A percentile compares a stretch with the other conserved stretches of the same genome.
phyloP scores from a whole-genome alignment of 805 yeast genomes.

The Millerozyma acaciae region DNA sequence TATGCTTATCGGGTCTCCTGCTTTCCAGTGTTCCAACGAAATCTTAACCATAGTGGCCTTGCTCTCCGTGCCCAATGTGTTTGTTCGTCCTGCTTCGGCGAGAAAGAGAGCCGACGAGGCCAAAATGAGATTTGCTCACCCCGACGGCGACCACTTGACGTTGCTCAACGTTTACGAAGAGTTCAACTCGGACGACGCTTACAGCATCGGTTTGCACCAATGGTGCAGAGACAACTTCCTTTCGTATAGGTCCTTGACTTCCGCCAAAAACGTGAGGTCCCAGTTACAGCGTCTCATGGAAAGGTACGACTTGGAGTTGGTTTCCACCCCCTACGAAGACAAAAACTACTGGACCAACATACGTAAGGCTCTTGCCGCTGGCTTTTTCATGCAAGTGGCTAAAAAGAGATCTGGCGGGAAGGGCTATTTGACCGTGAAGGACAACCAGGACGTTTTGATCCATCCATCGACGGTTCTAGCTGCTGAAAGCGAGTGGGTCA shows the following conservation, averaged over 20 bases:
- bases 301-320: constrained; percentile 67
- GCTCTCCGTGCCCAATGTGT: constrained; percentile 90
- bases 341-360: constrained; percentile 69
- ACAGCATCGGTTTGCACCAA: constrained; percentile 57
- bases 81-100: constrained; percentile 87
- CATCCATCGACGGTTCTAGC: constrained; percentile 92
- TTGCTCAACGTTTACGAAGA: constrained; percentile 84
- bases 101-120: constrained; percentile 88
- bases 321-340: constrained; percentile 59
- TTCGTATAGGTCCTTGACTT: constrained; percentile 74
- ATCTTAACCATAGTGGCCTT: constrained; percentile 84
- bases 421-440: constrained; percentile 89
- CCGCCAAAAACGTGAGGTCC: constrained; percentile 82
- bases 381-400: constrained; percentile 98
- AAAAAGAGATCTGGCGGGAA: constrained; percentile 75
- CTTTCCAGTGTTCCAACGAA: constrained; percentile 83
- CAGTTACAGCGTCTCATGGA: constrained; percentile 85
- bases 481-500: constrained; percentile 88
- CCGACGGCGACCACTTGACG: constrained; percentile 93
- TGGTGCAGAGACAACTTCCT: constrained; percentile 94
- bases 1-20: constrained; percentile 83
- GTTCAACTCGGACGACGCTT: constrained; percentile 71
- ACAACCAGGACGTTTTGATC: constrained; percentile 89
- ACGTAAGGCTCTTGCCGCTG: constrained; percentile 82
- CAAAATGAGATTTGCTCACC: constrained; percentile 82